Percentiles rank a stretch among this genome's conserved stretches.
Conservation (phyloP, 805 yeast species). For the Yarrowia alimentaria region DNA sequence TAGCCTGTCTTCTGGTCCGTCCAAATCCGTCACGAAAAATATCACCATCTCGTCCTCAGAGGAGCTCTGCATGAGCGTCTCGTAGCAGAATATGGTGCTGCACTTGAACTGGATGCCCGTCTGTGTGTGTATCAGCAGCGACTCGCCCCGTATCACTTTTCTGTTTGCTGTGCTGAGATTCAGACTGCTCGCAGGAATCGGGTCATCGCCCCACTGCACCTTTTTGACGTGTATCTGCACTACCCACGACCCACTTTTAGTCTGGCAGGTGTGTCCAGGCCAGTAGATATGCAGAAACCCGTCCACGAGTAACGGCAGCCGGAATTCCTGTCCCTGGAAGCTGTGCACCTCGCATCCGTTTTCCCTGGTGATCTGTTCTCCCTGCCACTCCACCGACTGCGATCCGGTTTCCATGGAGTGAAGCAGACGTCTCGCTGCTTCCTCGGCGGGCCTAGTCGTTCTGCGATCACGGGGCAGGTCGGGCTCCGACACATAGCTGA, state of each 20-base stretch:
- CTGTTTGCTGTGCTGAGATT: constrained; percentile 1
- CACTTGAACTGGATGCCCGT: not conserved
- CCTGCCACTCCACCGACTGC: no score
- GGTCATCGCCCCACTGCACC: constrained; percentile 6
- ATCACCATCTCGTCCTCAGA: not conserved
- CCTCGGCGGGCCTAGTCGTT: not conserved
- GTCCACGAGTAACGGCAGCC: not conserved
- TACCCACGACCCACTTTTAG: constrained; percentile 6
- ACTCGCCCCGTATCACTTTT: constrained; percentile 3
- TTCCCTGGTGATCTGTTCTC: not conserved
- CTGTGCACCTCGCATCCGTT: not conserved
- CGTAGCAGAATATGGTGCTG: constrained; percentile 10
- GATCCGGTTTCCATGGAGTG: constrained; percentile 1
- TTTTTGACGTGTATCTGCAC: constrained; percentile 8
- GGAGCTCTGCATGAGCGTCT: constrained; percentile 15
- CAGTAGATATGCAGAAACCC: constrained; percentile 12
- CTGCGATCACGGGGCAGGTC: not conserved
- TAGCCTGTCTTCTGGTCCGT: not conserved
- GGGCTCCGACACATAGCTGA: constrained; percentile 1
- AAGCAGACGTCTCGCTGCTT: not conserved
- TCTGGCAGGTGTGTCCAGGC: constrained; percentile 5
- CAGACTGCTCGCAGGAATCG: not conserved
- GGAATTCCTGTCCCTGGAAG: not conserved
- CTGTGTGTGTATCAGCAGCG: not conserved
- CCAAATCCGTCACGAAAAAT: constrained; percentile 11